These are phyloP conservation scores for Saccharomyces pastorianus DNA, from an alignment of 1,139 yeast species.

Conservation along the genomic window DNA sequence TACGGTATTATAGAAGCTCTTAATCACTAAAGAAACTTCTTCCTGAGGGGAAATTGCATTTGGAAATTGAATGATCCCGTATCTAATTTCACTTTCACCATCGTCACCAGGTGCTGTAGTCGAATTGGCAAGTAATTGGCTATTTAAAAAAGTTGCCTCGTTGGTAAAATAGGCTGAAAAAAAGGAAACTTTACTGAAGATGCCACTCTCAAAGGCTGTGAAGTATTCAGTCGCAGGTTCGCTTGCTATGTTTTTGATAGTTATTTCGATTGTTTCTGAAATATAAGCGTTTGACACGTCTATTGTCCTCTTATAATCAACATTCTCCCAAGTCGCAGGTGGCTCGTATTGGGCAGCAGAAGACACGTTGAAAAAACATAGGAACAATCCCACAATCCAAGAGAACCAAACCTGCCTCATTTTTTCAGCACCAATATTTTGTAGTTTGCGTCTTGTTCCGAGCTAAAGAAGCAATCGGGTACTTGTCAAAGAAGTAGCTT, in stretches of 20 bases:
- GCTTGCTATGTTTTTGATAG: conserved; percentile 50
- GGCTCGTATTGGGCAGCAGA: conserved; percentile 18
- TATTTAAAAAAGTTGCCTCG: conserved; percentile 29
- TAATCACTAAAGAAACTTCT: conserved; percentile 43
- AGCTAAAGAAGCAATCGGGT: not conserved
- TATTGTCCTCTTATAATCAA: conserved; percentile 36
- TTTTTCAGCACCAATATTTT: not conserved
- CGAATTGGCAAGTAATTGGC: conserved; percentile 31
- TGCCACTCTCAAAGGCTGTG: conserved; percentile 37
- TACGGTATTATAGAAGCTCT: conserved; percentile 44
- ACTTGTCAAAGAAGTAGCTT: not conserved
- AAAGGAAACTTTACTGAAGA: conserved; percentile 42
- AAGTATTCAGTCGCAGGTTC: conserved; percentile 48
- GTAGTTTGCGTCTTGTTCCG: not conserved
- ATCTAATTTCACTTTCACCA: conserved; percentile 30
- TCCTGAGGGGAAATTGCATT: conserved; percentile 61
- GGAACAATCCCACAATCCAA: conserved; percentile 7
- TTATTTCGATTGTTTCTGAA: conserved; percentile 51
- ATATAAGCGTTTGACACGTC: conserved; percentile 64
- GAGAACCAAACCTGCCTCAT: conserved; percentile 2
- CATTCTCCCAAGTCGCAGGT: conserved; percentile 32
- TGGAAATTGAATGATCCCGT: conserved; percentile 48
- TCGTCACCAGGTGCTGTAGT: conserved; percentile 15
- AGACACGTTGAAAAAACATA: conserved; percentile 3
- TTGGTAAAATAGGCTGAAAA: conserved; percentile 38